A percentile compares a stretch with the other conserved stretches of the same genome.
Evolutionary conservation across 2,329 filamentous ascomycete genomes (phyloP).

Genomic region (Trichoderma endophyticum): DNA sequence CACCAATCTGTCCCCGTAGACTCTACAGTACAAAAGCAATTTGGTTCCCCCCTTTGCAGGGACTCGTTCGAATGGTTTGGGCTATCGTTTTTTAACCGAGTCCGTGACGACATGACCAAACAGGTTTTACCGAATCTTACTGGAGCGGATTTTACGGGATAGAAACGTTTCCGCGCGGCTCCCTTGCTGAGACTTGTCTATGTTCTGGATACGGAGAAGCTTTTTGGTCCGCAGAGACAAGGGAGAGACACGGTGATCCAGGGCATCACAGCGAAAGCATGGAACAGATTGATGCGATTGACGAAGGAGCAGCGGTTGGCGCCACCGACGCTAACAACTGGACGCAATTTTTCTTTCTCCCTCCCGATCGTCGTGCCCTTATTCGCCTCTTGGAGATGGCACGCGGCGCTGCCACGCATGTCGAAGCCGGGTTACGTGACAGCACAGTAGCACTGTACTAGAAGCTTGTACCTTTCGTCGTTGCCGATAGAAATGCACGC

Average conservation of each 20-base stretch:
- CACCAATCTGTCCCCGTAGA: neutral
- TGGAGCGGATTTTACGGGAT: neutral
- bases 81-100: constrained; percentile 5
- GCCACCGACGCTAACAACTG: neutral
- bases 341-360: neutral
- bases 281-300: neutral
- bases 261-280: neutral
- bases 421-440: neutral
- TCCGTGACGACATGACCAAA: neutral
- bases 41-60: constrained; percentile 12
- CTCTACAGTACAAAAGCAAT: neutral
- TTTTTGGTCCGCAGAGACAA: neutral
- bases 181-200: neutral
- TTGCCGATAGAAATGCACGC: neutral
- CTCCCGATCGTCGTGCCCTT: neutral
- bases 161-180: neutral
- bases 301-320: neutral
- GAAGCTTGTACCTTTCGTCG: neutral
- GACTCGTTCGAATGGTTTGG: constrained; percentile 2
- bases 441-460: neutral
- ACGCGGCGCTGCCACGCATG: constrained; percentile 4
- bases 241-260: neutral
- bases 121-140: neutral
- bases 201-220: neutral
- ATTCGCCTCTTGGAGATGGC: neutral